A percentile compares a stretch with the other conserved stretches of the same genome.
Evolutionary conservation across 1,284 basidiomycete genomes (phyloP).

Genomic region (Bondarzewia mesenterica): DNA sequence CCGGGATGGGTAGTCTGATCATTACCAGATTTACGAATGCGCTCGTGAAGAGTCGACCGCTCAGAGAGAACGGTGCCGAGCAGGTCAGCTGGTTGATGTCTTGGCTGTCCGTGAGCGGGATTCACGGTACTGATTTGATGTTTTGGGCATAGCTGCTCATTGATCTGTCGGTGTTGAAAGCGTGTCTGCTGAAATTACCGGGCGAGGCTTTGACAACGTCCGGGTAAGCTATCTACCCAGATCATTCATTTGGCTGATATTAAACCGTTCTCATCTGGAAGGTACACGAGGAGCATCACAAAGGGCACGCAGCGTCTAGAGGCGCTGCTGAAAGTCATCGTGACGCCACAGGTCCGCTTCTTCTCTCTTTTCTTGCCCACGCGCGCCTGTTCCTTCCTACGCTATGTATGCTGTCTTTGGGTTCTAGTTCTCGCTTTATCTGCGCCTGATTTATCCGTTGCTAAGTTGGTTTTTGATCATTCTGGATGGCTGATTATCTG

Average conservation of each 20-base stretch:
- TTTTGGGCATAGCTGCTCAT: constrained; percentile 62
- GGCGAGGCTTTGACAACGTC: constrained; percentile 53
- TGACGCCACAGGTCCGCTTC: constrained; percentile 73
- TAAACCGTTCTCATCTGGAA: constrained; percentile 23
- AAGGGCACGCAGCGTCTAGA: constrained; percentile 80
- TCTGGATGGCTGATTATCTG: too few relatives aligned
- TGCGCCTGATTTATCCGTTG: constrained; percentile 5
- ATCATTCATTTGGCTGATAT: not conserved
- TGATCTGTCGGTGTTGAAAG: constrained; percentile 84
- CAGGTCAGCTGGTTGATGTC: constrained; percentile 45
- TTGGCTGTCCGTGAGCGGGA: not conserved
- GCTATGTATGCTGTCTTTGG: too few relatives aligned
- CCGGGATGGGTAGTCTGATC: constrained; percentile 52
- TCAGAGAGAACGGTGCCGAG: constrained; percentile 88
- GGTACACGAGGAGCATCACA: constrained; percentile 75
- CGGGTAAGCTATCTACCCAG: constrained; percentile 32
- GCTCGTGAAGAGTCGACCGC: constrained; percentile 79
- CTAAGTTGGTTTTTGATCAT: too few relatives aligned
- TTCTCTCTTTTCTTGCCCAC: not conserved
- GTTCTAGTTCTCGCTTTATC: not conserved
- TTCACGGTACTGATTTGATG: constrained; percentile 9
- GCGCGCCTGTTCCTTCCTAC: too few relatives aligned
- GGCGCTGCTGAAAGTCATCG: constrained; percentile 88
- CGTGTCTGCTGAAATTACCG: constrained; percentile 77
- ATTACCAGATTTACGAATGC: constrained; percentile 82